Evolutionary conservation across 2,329 filamentous ascomycete species (phyloP), one percentile per base, ranked within the genome.

Genomic region (Sporothrix luriei): DNA sequence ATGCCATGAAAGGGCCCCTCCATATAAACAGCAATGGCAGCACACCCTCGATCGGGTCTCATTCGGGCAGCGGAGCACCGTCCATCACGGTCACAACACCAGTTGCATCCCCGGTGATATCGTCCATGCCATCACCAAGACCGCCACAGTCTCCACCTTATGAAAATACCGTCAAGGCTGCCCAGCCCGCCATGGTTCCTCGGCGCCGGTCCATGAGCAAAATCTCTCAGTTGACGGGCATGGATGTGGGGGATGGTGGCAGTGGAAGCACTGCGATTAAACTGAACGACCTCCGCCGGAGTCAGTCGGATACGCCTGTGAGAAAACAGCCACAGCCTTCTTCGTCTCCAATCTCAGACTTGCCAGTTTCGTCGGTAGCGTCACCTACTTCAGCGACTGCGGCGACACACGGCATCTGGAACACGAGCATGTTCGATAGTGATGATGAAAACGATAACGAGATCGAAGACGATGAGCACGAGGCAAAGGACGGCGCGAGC

Each of bases 181-280:
- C n/a, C 5, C n/a, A 16, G 4, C 40, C 61, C 21, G 26, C 51
- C 19, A 62, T 64, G 13, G 24, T 69, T 13, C 52, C 55, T 6
- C 66, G 61, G n/a, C 69, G 69, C 38, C 70, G 70, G 62, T 72
- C 72, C 1, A 16, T 71, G 21, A 66, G 62, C 68, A 73, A 73
- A 67, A 70, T 73, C 38, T 61, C 43, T 0, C 72, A 73, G 54
- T 64, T 73, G 21, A 73, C 71, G 1, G 72, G 72, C n/a, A n/a
- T 71, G 40, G 70, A 72, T 57, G 38, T 70, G 21, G 70, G 49
- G 10, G 21, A 21, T 1, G 62, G 40, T 11, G 16, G 40, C 10
- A 54, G 52, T 11, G 54, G 24, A 38, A 51, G 52, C n/a, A 40
- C 54, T 10, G 7, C 13, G 10, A 24, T 26, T 21, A 51, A 9